phyloP scores from a whole-genome alignment of 306 rosid genomes.

The Canavalia gladiata region DNA sequence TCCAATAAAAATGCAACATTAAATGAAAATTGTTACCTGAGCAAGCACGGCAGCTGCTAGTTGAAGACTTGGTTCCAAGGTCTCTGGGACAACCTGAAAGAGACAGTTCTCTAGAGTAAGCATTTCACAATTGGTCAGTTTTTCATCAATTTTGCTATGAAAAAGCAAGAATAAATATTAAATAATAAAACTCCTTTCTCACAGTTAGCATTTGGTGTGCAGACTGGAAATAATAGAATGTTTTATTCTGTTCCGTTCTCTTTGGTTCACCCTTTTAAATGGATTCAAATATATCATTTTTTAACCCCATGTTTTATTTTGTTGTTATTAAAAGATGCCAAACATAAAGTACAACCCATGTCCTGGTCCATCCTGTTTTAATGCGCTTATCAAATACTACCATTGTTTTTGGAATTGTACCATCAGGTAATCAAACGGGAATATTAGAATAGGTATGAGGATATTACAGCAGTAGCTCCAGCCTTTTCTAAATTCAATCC shows the following conservation, averaged over 20 bases:
- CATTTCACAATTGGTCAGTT: slow-evolving; percentile 13
- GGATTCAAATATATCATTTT: background rate
- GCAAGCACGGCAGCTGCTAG: slow-evolving; percentile 99
- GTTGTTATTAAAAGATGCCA: background rate
- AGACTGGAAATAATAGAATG: background rate
- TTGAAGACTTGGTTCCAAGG: slow-evolving; percentile 99
- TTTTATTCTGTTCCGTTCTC: background rate
- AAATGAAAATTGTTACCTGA: slow-evolving; percentile 68
- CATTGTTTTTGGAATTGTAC: background rate
- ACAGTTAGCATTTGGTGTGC: background rate
- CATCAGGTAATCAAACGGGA: slow-evolving; percentile 37
- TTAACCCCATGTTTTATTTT: background rate
- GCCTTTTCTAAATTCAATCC: slow-evolving; percentile 99
- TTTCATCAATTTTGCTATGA: slow-evolving; percentile 33
- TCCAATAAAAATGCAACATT: slow-evolving; percentile 21
- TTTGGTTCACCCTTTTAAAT: background rate
- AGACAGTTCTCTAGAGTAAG: slow-evolving; percentile 28
- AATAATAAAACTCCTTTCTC: background rate
- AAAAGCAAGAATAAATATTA: slow-evolving; percentile 13
- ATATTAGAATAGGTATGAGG: slow-evolving; percentile 42
- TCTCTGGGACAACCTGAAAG: slow-evolving; percentile 98
- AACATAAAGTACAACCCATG: background rate
- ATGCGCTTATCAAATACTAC: background rate
- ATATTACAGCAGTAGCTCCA: slow-evolving; percentile 97
- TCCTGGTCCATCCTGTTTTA: background rate